These are phyloP conservation scores for Cyclotella kingstonii DNA, from an alignment of 108 stramenopile genomes.

Conservation along the genomic window DNA sequence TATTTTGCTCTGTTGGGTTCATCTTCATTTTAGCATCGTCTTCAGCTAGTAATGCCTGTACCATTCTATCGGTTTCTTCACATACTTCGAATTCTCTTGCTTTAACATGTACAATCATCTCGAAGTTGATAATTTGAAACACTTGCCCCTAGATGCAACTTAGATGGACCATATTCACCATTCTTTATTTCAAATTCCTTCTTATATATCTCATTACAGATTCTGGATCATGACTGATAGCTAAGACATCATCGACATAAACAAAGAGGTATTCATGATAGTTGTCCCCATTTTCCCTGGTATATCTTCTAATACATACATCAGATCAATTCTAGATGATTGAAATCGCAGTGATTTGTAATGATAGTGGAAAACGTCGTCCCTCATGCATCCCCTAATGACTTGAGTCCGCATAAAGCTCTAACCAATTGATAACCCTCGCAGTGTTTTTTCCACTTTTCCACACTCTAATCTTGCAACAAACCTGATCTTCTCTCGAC, in stretches of 20 bases:
- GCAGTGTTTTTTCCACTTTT: too few species aligned
- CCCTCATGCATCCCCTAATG: too few species aligned
- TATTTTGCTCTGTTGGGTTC: not conserved
- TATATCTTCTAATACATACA: not conserved
- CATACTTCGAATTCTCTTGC: conserved; percentile 24
- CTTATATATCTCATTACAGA: conserved; percentile 1
- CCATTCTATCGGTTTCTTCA: conserved; percentile 26
- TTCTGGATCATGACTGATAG: conserved; percentile 2
- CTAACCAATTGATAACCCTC: too few species aligned
- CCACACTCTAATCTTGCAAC: too few species aligned
- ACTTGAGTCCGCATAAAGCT: too few species aligned
- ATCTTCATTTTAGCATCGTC: conserved; percentile 2
- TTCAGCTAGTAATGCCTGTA: conserved; percentile 22
- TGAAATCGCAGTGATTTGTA: not conserved
- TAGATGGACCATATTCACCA: conserved; percentile 14
- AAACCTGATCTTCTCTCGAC: too few species aligned
- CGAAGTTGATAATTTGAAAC: conserved; percentile 5
- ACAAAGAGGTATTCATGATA: conserved; percentile 38
- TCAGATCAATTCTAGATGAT: not conserved
- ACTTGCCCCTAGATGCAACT: conserved; percentile 20
- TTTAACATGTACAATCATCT: conserved; percentile 11
- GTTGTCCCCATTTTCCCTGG: not conserved
- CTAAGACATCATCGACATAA: conserved; percentile 37
- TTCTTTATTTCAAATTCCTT: conserved; percentile 24
- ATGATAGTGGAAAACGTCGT: too few species aligned